These are phyloP conservation scores for Hirschfeldia incana DNA, from an alignment of 345 rosid species.

Conservation along the genomic window DNA sequence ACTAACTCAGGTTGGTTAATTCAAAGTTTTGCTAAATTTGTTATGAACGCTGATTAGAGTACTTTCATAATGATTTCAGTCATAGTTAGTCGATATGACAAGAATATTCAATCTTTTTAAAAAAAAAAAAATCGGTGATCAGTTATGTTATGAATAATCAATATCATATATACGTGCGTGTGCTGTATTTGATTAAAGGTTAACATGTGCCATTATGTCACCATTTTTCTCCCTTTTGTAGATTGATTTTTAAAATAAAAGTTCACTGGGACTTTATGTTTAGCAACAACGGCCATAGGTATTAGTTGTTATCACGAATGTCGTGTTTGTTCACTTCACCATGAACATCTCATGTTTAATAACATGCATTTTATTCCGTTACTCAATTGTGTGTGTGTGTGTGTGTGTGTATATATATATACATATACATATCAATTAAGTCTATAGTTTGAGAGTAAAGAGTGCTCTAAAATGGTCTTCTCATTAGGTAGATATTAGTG, in stretches of 20 bases:
- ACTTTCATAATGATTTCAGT: neutral
- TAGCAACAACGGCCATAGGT: constrained; percentile 15
- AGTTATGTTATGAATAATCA: neutral
- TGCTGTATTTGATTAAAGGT: neutral
- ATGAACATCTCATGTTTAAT: constrained; percentile 28
- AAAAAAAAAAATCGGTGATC: neutral
- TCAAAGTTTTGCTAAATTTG: neutral
- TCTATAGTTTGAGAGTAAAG: neutral
- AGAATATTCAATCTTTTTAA: neutral
- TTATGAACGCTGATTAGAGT: neutral
- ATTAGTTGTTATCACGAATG: constrained; percentile 28
- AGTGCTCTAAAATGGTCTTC: constrained; percentile 3
- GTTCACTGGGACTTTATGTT: constrained; percentile 11
- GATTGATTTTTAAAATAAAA: constrained; percentile 9
- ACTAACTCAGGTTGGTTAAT: neutral
- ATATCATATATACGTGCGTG: neutral
- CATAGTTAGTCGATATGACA: neutral
- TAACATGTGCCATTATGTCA: constrained; percentile 14
- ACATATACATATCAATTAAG: neutral
- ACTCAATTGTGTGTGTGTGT: neutral
- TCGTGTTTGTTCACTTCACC: constrained; percentile 25
- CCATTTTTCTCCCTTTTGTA: constrained; percentile 1
- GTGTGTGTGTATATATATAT: neutral
- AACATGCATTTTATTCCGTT: constrained; percentile 20
- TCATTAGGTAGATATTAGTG: neutral